A percentile compares a stretch with the other conserved stretches of the same genome.
Conservation (phyloP, 1,284 basidiomycete genomes). For the Moesziomyces globuligerus region DNA sequence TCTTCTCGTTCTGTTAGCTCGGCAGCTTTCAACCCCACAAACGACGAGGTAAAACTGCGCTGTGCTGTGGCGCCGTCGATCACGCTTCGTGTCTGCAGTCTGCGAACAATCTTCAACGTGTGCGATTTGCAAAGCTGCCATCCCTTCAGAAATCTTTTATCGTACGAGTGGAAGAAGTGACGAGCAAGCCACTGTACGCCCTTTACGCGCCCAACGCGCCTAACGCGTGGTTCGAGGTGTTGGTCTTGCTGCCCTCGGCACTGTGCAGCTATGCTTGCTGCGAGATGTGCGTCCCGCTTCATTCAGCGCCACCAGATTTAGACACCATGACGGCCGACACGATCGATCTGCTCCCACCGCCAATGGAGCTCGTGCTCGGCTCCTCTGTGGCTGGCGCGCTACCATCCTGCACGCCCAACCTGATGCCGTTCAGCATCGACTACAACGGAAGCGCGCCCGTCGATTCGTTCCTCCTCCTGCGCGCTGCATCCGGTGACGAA, state of each 20-base stretch:
- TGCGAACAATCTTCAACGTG: not conserved
- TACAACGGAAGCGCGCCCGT: conserved; percentile 49
- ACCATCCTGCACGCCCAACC: conserved; percentile 31
- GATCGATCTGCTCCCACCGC: conserved; percentile 22
- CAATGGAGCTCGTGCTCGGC: conserved; percentile 16
- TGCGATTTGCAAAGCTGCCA: not conserved
- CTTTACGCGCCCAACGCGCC: conserved; percentile 14
- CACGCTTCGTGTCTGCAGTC: not conserved
- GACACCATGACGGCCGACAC: conserved; percentile 7
- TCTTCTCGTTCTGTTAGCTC: not conserved
- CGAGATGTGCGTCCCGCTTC: not conserved
- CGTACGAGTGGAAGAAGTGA: not conserved
- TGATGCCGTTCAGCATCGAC: conserved; percentile 53
- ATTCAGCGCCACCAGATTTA: no score
- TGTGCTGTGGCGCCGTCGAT: not conserved
- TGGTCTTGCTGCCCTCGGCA: conserved; percentile 10
- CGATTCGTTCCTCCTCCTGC: conserved; percentile 42
- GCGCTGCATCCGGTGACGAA: conserved; percentile 2
- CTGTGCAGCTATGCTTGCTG: not conserved
- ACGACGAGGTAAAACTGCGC: no score
- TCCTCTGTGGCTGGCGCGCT: not conserved
- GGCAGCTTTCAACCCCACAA: no score
- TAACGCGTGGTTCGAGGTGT: conserved; percentile 10
- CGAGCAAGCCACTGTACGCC: conserved; percentile 9
- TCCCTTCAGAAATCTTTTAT: not conserved